Percentiles rank a stretch among this genome's conserved stretches.
Conservation (phyloP, 805 yeast genomes). For the Hanseniaspora vineae region DNA sequence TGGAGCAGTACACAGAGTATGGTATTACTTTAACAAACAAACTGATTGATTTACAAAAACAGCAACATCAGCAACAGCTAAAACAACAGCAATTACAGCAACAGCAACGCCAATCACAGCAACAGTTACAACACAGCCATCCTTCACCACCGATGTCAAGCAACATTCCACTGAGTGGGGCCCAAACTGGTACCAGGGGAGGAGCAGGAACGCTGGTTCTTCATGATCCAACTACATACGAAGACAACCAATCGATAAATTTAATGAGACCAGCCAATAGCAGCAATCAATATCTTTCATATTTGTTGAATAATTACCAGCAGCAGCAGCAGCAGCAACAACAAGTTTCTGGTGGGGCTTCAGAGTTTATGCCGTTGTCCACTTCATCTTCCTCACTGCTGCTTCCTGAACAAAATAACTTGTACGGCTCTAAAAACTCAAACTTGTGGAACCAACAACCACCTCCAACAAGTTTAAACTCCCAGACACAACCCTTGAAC, state of each 20-base stretch:
- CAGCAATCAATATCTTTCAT: not conserved
- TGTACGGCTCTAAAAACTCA: conserved; percentile 10
- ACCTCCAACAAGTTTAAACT: not conserved
- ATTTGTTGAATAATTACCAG: not conserved
- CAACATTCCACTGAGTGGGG: not conserved
- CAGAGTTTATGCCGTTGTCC: not conserved
- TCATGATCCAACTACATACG: conserved; percentile 4
- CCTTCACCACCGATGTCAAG: not conserved
- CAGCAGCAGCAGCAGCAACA: conserved; percentile 5
- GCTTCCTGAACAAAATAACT: not conserved
- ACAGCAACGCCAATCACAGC: not conserved
- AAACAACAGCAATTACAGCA: conserved; percentile 8
- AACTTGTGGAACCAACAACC: not conserved
- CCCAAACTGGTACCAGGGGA: conserved; percentile 1
- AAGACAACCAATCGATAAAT: not conserved
- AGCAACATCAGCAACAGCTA: conserved; percentile 3
- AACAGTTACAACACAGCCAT: not conserved
- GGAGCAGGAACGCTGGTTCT: conserved; percentile 1
- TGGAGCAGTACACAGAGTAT: not conserved
- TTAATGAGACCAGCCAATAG: not conserved
- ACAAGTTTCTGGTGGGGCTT: no score
- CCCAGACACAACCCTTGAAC: not conserved
- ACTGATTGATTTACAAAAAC: not conserved
- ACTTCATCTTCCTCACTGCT: not conserved
- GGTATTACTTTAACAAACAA: not conserved